These are phyloP conservation scores for Dianthus caryophyllus DNA, from an alignment of 148 eudicot species.

Conservation along the genomic window DNA sequence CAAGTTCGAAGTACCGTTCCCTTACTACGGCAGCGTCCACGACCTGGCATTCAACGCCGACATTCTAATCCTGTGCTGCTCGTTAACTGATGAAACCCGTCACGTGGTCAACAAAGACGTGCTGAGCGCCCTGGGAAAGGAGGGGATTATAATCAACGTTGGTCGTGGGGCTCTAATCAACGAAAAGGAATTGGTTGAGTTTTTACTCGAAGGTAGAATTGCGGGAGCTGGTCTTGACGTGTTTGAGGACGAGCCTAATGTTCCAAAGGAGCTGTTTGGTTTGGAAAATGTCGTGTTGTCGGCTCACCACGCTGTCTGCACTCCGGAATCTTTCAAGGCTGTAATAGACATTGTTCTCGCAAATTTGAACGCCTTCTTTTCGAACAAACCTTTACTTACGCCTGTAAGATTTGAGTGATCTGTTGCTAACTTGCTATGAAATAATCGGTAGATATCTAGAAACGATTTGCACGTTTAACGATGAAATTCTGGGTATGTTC, in stretches of 20 bases:
- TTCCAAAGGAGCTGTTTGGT: constrained; percentile 56
- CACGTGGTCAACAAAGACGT: constrained; percentile 61
- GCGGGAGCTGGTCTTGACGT: constrained; percentile 89
- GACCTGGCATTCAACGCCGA: constrained; percentile 50
- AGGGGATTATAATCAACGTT: constrained; percentile 60
- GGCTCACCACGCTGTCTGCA: constrained; percentile 61
- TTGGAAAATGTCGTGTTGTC: constrained; percentile 77
- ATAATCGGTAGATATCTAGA: neutral
- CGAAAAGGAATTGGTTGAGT: constrained; percentile 54
- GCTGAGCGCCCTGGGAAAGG: constrained; percentile 55
- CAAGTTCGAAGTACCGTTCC: constrained; percentile 42
- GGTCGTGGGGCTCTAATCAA: constrained; percentile 77
- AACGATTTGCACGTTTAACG: neutral
- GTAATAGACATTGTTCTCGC: constrained; percentile 32
- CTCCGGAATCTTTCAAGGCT: constrained; percentile 50
- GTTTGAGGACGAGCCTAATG: constrained; percentile 66
- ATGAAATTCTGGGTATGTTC: neutral
- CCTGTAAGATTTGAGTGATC: constrained; percentile 27
- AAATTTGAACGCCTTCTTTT: constrained; percentile 67
- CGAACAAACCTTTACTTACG: constrained; percentile 53
- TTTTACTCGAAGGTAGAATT: constrained; percentile 48
- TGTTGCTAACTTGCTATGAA: neutral
- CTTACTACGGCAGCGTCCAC: constrained; percentile 35
- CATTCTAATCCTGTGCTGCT: constrained; percentile 55
- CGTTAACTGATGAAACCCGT: constrained; percentile 52